Evolutionary conservation across 1,139 yeast genomes (phyloP), one percentile per base, ranked within the genome.

Genomic region (Geotrichum bryndzae): DNA sequence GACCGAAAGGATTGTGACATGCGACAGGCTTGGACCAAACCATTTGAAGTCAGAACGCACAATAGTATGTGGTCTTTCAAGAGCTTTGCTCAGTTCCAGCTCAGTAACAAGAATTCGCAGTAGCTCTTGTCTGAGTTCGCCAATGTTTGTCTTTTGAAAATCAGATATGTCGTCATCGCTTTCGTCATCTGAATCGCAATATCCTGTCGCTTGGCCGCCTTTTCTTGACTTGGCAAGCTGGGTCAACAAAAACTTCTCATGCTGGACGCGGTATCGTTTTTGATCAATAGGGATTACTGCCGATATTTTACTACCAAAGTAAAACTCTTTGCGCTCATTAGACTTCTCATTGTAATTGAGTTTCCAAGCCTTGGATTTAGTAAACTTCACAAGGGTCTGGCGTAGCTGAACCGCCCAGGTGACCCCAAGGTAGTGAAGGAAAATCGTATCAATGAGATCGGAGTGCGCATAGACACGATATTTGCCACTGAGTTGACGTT

Each of bases 21-120:
- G 65, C 8, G 66, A 53, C 41, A 66, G 41, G 3, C 66, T 61
- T 23, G 67, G 67, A 4, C 67, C 68, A 60, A 65, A 66, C 66
- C 66, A 64, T 15, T 61, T 54, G 56, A 61, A 66, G 54, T 66
- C 68, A 15, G 67, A 64, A 8, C 67, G 58, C 31, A 65, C 51
- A n/a, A 60, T 65, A 10, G 66, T 60, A 52, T 65, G 66, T 15
- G 59, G 64, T 3, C 62, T 58, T 11, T 59, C 51, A 6, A 65
- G 18, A 7, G 56, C 54, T 11, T 62, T 57, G 52, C 63, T 57
- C 15, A 66, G 58, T 13, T 57, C 48, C 2, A 58, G 23, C 45
- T 66, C 68, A 1, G 63, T 53, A n/a, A 65, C 53, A 33, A 62
- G 25, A 25, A 60, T 41, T 8, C 61, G 58, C 25, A 65, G 51